Percentiles rank a stretch among this genome's conserved stretches.
These are phyloP conservation scores for Amanita molliuscula DNA, from an alignment of 768 basidiomycete species.

Conservation along the genomic window DNA sequence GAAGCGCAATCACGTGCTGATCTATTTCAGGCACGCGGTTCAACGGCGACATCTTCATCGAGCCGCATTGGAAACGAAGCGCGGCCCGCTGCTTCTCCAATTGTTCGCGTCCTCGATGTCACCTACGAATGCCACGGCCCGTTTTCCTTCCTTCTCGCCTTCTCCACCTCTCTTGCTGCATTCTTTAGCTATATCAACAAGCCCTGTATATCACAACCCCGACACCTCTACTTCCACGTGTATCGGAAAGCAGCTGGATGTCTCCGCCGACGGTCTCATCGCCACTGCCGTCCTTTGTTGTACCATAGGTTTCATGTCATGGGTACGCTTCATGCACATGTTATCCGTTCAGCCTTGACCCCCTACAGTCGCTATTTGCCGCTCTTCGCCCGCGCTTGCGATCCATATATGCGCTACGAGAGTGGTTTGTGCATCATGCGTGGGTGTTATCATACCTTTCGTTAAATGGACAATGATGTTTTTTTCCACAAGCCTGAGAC, in stretches of 20 bases:
- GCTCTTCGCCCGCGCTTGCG: constrained; percentile 58
- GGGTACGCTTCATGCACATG: constrained; percentile 33
- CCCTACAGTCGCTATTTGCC: constrained; percentile 50
- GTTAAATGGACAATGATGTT: background rate
- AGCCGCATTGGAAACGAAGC: background rate
- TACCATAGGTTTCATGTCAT: constrained; percentile 50
- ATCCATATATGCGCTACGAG: constrained; percentile 61
- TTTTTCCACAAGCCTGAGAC: constrained; percentile 38
- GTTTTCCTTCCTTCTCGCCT: background rate
- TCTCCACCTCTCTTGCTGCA: background rate
- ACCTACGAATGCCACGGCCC: constrained; percentile 11
- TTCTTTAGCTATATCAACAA: constrained; percentile 3
- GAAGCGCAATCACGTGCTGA: background rate
- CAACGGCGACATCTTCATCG: background rate
- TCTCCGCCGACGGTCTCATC: constrained; percentile 50
- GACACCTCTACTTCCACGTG: constrained; percentile 33
- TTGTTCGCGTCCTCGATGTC: background rate
- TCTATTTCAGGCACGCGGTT: background rate
- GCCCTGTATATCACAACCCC: background rate
- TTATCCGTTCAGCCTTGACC: background rate
- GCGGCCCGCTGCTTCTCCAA: background rate
- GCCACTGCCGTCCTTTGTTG: constrained; percentile 48
- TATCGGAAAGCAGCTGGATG: constrained; percentile 56
- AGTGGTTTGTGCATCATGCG: constrained; percentile 71
- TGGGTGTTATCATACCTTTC: constrained; percentile 25